Conservation (phyloP, 139 green algal genomes). For the Volvox africanus region DNA sequence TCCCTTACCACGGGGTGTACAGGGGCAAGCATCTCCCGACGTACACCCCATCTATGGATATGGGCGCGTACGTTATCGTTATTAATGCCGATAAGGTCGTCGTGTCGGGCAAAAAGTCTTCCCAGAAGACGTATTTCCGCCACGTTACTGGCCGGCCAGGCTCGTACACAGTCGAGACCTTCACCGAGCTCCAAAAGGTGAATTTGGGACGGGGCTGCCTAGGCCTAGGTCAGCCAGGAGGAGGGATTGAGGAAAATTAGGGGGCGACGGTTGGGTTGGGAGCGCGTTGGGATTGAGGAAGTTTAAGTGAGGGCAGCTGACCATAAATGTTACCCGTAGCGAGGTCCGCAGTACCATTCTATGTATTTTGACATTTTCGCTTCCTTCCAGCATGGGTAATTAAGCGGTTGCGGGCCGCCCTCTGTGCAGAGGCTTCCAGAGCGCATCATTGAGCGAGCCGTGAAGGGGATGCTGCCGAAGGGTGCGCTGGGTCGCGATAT, state of each 20-base stretch:
- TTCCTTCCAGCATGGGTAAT: no score
- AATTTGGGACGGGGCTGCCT: background rate
- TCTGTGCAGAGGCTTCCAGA: slow-evolving; percentile 89
- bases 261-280: no score
- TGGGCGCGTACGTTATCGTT: slow-evolving; percentile 96
- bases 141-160: slow-evolving; percentile 87
- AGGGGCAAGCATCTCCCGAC: slow-evolving; percentile 92
- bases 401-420: no score
- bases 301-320: no score
- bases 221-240: no score
- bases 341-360: no score
- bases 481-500: slow-evolving; percentile 87
- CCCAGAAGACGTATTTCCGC: slow-evolving; percentile 93
- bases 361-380: no score
- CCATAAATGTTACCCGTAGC: no score
- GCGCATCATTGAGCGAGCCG: slow-evolving; percentile 97
- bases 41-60: slow-evolving; percentile 96
- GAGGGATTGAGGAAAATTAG: no score
- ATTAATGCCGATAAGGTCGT: slow-evolving; percentile 96
- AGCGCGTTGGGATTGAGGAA: no score
- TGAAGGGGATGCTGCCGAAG: slow-evolving; percentile 99
- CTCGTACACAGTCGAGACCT: slow-evolving; percentile 80
- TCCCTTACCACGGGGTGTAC: background rate
- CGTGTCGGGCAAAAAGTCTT: slow-evolving; percentile 92
- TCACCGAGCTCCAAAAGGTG: slow-evolving; percentile 84